Conservation (phyloP, 345 rosid genomes). For the Eutrema heterophyllum region DNA sequence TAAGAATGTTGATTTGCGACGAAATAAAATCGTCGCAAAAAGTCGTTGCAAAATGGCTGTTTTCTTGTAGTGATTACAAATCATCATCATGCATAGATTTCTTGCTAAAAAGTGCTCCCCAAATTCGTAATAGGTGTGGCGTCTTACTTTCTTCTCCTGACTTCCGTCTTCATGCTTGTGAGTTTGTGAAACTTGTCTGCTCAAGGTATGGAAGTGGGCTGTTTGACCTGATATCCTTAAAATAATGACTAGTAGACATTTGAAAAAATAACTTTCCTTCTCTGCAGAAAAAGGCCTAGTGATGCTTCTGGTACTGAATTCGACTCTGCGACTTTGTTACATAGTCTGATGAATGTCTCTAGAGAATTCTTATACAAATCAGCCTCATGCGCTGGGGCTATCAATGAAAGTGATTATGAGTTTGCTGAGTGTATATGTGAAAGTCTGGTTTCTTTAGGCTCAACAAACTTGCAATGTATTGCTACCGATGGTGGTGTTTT, state of each 20-base stretch:
- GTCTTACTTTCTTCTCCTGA: conserved; percentile 76
- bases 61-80: too few relatives aligned
- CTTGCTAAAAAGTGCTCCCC: conserved; percentile 14
- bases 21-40: too few relatives aligned
- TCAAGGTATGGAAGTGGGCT: conserved; percentile 49
- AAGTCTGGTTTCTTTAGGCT: conserved; percentile 85
- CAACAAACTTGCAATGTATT: conserved; percentile 75
- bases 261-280: background rate
- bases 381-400: conserved; percentile 41
- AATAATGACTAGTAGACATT: background rate
- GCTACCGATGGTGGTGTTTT: conserved; percentile 43
- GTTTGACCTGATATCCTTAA: background rate
- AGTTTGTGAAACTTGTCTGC: conserved; percentile 86
- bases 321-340: conserved; percentile 79
- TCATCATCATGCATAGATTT: background rate
- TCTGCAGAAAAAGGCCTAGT: conserved; percentile 70
- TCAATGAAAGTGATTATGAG: conserved; percentile 74
- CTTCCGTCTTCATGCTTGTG: conserved; percentile 90
- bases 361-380: conserved; percentile 65
- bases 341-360: conserved; percentile 70
- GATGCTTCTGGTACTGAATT: conserved; percentile 71
- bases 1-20: too few relatives aligned
- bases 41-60: too few relatives aligned
- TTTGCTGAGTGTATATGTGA: conserved; percentile 84
- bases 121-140: conserved; percentile 52